These are phyloP conservation scores for Phytophthora sp. DNA, from an alignment of 352 stramenopile genomes.

Conservation along the genomic window DNA sequence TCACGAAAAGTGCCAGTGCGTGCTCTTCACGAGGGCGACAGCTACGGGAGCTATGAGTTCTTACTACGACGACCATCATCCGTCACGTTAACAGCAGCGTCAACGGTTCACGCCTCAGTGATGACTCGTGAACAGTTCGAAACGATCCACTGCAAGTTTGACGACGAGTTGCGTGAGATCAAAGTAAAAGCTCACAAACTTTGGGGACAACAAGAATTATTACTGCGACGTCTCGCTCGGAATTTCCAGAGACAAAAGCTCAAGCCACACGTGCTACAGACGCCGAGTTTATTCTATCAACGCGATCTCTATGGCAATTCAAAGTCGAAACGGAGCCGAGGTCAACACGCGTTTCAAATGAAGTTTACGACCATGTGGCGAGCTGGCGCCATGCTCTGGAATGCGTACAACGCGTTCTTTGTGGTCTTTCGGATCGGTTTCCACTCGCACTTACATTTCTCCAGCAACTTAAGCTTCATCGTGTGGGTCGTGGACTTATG, in stretches of 20 bases:
- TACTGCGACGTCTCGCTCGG: slow-evolving; percentile 36
- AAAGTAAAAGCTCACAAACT: slow-evolving; percentile 47
- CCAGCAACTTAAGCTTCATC: slow-evolving; percentile 6
- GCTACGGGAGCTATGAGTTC: slow-evolving; percentile 74
- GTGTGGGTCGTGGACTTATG: slow-evolving; percentile 54
- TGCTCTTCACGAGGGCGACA: slow-evolving; percentile 67
- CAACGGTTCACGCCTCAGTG: slow-evolving; percentile 62
- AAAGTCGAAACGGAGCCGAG: slow-evolving; percentile 30
- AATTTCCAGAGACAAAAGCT: slow-evolving; percentile 69
- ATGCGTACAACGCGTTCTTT: slow-evolving; percentile 71
- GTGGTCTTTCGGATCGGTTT: slow-evolving; percentile 80
- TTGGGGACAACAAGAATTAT: slow-evolving; percentile 42
- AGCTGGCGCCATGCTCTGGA: slow-evolving; percentile 53
- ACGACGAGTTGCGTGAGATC: slow-evolving; percentile 61
- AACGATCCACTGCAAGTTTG: slow-evolving; percentile 61
- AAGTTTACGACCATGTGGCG: slow-evolving; percentile 52
- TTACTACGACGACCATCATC: slow-evolving; percentile 51
- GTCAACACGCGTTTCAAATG: too few relatives aligned
- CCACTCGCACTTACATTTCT: slow-evolving; percentile 53
- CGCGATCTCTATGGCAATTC: slow-evolving; percentile 28
- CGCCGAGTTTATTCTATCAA: slow-evolving; percentile 62
- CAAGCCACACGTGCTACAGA: slow-evolving; percentile 54
- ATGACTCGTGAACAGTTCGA: slow-evolving; percentile 83
- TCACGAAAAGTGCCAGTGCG: slow-evolving; percentile 53
- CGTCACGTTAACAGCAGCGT: slow-evolving; percentile 55